Base-by-base conservation (phyloP, 2,329 filamentous ascomycete species). In the Clathrospora elynae region DNA sequence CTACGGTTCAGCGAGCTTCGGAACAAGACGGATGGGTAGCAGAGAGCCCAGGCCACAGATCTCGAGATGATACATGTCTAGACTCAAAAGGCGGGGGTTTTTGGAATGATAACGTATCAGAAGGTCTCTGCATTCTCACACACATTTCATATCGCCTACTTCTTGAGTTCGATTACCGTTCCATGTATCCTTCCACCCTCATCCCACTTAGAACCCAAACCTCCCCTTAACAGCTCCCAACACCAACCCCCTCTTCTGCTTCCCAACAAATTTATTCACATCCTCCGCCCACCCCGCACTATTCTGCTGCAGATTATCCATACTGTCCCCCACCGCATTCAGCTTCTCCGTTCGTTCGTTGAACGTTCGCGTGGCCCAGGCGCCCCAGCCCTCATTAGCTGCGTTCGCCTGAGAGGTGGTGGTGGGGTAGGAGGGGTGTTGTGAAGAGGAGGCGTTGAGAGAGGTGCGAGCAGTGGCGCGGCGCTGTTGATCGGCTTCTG, bases 271-370 rank as follows among this genome's bases (percentile, higher is more conserved):
- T 68, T 95, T 96, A 61, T 82, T 86, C 37, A 95, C 90, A 65
- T 95, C 91, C 20, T 90, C 83, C 10, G 90, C 86, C 84, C 90
- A 97, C 12, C 84, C 87, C 41, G 83, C 83, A 64, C 88, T 95
- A 56, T 86, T 86, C 59, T 90, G 81, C 61, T 92, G 86, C 47
- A 96, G 72, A 51, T 82, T 84, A 51, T 95, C 87, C 83, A 97
- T 90, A 33, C 78, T 85, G 61, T 97, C 92, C 2, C 86, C 87
- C 71, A 92, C 85, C 4, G 95, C 75, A 30, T 85, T 87, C 44
- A 99, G 75, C 62, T 86, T 90, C 73, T 97, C 90, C 0, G 93
- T 96, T 35, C 93, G 76, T 71, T 97, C 91, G 58, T 95, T 90
- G 31, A 99, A 72, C 68, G 95, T 89, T 23, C 91, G 80, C 7